A percentile compares a stretch with the other conserved stretches of the same genome.
phyloP scores from a whole-genome alignment of 2,329 filamentous ascomycete species.

The Amesomyces nigricolor region DNA sequence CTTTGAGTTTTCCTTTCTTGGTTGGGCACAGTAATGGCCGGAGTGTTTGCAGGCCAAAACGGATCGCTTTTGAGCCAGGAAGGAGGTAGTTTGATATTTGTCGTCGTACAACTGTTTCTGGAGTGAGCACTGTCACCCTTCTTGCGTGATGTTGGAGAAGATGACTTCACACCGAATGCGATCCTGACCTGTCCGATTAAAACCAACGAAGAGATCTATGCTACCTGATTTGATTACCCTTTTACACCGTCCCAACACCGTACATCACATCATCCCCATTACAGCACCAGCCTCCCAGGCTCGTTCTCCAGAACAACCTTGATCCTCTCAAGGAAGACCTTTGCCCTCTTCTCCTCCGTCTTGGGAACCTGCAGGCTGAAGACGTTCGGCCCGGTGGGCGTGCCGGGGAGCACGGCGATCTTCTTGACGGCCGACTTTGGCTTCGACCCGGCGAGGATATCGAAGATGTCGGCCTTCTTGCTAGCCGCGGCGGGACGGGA shows the following conservation, averaged over 20 bases:
- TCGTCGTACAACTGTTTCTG: no score
- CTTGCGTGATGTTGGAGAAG: not conserved
- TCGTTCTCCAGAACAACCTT: conserved; percentile 78
- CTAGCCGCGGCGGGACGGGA: conserved; percentile 28
- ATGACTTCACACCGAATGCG: not conserved
- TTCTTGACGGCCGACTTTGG: conserved; percentile 23
- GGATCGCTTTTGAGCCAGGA: not conserved
- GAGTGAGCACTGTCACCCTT: no score
- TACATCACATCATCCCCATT: conserved; percentile 24
- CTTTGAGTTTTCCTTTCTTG: not conserved
- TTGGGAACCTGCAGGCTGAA: conserved; percentile 77
- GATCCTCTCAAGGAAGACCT: conserved; percentile 76
- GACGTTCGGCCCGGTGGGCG: conserved; percentile 60
- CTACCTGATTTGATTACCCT: conserved; percentile 1
- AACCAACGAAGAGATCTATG: conserved; percentile 3
- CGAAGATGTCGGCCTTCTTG: conserved; percentile 71
- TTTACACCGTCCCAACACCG: conserved; percentile 8
- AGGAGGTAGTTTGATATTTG: not conserved
- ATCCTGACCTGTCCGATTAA: not conserved
- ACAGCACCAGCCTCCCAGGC: conserved; percentile 67
- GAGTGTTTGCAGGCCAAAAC: not conserved
- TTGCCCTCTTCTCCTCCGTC: conserved; percentile 75
- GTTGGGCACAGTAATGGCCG: not conserved
- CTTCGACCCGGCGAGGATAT: conserved; percentile 56
- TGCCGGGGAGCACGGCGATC: conserved; percentile 37